Evolutionary conservation across 176 grass and related monocot genomes (phyloP).

Genomic region (Coix lacrymajobi): DNA sequence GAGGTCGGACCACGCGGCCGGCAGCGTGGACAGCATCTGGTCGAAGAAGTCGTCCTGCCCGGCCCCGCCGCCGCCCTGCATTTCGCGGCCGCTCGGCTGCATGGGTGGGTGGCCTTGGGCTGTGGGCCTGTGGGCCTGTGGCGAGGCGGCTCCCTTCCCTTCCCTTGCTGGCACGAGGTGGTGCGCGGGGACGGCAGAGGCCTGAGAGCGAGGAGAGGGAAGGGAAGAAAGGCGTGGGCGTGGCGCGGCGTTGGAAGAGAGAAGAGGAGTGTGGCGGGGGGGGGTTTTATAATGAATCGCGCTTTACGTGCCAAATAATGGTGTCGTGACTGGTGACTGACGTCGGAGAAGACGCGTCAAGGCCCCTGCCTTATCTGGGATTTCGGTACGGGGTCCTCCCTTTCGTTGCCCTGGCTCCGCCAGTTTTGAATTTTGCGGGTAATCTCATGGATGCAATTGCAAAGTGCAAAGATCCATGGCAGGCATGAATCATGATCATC

Average conservation of each 20-base stretch:
- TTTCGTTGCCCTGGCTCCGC: background rate
- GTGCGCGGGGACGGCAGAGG: background rate
- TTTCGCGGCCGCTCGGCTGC: constrained; percentile 50
- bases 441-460: background rate
- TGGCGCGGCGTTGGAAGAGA: background rate
- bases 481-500: no score
- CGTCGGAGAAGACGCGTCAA: no score
- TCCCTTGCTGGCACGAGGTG: background rate
- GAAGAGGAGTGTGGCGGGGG: background rate
- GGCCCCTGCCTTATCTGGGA: background rate
- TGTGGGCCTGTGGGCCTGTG: no score
- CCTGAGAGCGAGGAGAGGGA: background rate
- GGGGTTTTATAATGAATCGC: background rate
- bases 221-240: background rate
- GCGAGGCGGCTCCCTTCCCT: background rate
- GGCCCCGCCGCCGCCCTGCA: constrained; percentile 34
- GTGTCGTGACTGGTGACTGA: background rate
- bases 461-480: background rate
- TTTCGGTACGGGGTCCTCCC: no score
- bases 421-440: background rate
- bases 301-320: background rate
- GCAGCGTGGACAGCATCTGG: constrained; percentile 82
- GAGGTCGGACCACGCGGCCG: constrained; percentile 65
- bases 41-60: constrained; percentile 90
- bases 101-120: background rate